A percentile compares a stretch with the other conserved stretches of the same genome.
Conservation (phyloP, 2,329 filamentous ascomycete genomes). For the Magnaporthiopsis rhizophila region DNA sequence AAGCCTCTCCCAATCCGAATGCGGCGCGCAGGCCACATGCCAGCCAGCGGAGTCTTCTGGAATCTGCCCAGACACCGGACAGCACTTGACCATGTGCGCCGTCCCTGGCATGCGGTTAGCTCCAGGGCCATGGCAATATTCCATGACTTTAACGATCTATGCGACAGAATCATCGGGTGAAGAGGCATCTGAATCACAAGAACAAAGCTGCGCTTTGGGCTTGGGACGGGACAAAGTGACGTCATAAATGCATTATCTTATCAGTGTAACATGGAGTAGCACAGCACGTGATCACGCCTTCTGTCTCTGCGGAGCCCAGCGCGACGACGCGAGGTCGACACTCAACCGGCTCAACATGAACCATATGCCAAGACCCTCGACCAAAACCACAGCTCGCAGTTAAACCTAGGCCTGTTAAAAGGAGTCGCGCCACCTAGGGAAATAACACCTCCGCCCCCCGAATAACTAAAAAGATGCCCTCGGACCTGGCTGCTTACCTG, state of each 20-base stretch:
- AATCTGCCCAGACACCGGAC: background rate
- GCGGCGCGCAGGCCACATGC: background rate
- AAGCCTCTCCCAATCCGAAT: background rate
- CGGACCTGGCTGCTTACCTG: slow-evolving; percentile 72
- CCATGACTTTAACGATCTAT: too few relatives aligned
- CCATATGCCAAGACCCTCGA: background rate
- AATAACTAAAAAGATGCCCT: slow-evolving; percentile 39
- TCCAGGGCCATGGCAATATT: too few relatives aligned
- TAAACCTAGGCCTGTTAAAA: background rate
- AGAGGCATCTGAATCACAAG: too few relatives aligned
- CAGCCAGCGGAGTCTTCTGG: background rate
- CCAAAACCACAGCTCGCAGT: background rate
- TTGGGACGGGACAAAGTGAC: background rate
- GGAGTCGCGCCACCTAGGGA: background rate
- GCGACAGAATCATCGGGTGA: too few relatives aligned
- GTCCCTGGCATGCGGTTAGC: background rate
- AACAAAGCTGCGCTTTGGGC: too few relatives aligned
- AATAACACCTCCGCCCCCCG: background rate
- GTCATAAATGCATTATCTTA: background rate
- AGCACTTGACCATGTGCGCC: background rate
- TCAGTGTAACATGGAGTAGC: too few relatives aligned
- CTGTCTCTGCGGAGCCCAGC: background rate
- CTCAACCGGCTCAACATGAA: background rate
- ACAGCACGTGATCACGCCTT: background rate
- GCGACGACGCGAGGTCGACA: background rate